Base-by-base conservation (phyloP, 306 rosid genomes). In the Malus sylvestris region DNA sequence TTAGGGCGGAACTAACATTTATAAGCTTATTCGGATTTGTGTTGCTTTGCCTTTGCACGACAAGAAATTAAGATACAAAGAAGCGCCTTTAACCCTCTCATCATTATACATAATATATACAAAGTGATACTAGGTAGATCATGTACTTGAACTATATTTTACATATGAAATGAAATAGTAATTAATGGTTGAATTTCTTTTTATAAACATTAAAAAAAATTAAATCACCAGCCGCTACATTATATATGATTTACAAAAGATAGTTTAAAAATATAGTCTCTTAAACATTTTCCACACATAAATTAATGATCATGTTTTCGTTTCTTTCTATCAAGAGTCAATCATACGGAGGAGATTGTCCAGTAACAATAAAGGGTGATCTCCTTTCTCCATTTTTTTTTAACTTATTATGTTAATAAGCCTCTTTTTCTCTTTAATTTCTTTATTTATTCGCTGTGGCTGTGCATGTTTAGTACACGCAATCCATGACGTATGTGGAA, bases 401-500 rank as follows among this genome's bases (percentile, higher is more conserved):
- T 35, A 38, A 22, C 76, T 59, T 73, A 38, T 38, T 59, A 5
- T 60, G 42, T 71, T 12, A 33, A 51, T 16, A 51, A 51, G 55
- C 20, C 45, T 53, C 53, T 45, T 4, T 16, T 40, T 55, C 18
- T 15, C 19, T 35, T 62, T 62, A 29, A 64, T 18, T 58, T 57
- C 15, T 35, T 35, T 58, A 11, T 32, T 20, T 32, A 32, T 35
- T 20, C 8, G 52, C 8, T 57, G 40, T 15, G 42, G 49, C 61
- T 29, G 72, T 25, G 40, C 70, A 61, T 73, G 70, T 19, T 61
- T 7, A 23, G 29, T 3, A 30, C 57, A 77, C 79, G 90, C 81
- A 76, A 84, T 80, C 81, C 44, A 51, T 84, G 90, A 84, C 85
- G 83, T 69, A 46, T 20, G 64, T 71, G 18, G 67, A 55, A 62